Evolutionary conservation across 495 filamentous ascomycete species (phyloP).

Genomic region (Haplographium delicatum): DNA sequence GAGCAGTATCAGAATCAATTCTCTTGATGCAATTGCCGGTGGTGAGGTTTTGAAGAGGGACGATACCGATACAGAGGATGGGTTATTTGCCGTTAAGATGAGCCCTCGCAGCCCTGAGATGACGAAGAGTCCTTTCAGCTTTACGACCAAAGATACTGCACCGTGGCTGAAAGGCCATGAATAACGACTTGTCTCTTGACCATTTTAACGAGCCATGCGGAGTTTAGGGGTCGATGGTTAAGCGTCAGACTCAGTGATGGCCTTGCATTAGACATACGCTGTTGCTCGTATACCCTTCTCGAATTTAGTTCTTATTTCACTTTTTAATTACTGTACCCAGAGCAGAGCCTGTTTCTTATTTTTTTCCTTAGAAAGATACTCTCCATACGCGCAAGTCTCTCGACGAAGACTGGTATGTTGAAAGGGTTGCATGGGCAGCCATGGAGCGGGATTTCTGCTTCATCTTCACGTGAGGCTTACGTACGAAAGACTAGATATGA

Average conservation of each 20-base stretch:
- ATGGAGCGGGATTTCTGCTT: no score
- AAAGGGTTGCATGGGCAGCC: no score
- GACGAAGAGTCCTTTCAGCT: slow-evolving; percentile 64
- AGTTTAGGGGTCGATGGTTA: slow-evolving; percentile 5
- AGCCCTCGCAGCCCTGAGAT: slow-evolving; percentile 77
- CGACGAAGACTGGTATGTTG: no score
- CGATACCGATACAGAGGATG: slow-evolving; percentile 57
- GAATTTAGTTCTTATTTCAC: background rate
- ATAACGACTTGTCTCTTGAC: slow-evolving; percentile 1
- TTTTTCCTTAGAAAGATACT: no score
- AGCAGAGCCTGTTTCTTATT: no score
- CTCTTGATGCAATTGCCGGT: slow-evolving; percentile 42
- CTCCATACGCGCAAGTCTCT: no score
- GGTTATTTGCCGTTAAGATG: slow-evolving; percentile 74
- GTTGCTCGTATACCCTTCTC: slow-evolving; percentile 12
- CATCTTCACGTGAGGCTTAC: no score
- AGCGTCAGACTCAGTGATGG: background rate
- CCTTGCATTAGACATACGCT: slow-evolving; percentile 9
- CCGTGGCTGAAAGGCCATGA: slow-evolving; percentile 21
- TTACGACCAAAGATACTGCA: slow-evolving; percentile 24
- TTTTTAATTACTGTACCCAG: no score
- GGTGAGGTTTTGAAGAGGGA: slow-evolving; percentile 27
- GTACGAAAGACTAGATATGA: no score
- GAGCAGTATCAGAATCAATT: slow-evolving; percentile 26
- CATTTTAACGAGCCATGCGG: slow-evolving; percentile 10